These are phyloP conservation scores for Lichtheimia corymbifera DNA, from an alignment of 371 early-diverging fungal genomes.

Conservation along the genomic window DNA sequence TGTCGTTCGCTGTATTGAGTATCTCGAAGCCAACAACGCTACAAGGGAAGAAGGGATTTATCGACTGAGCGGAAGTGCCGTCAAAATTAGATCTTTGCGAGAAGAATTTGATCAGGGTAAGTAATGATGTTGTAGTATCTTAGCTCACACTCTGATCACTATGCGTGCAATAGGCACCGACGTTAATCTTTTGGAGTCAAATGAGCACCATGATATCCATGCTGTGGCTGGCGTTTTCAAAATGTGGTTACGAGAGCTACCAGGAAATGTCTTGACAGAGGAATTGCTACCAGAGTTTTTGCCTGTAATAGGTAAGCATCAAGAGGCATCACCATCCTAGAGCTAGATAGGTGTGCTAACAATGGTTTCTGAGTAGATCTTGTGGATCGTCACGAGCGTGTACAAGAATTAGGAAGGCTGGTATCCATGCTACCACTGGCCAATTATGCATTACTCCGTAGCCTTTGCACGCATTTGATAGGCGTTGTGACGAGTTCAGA, in stretches of 20 bases:
- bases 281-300: slow-evolving; percentile 65
- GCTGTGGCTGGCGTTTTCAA: slow-evolving; percentile 82
- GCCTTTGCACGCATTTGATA: slow-evolving; percentile 86
- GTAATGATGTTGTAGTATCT: neutral
- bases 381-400: slow-evolving; percentile 67
- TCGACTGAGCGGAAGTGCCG: slow-evolving; percentile 71
- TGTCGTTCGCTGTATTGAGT: slow-evolving; percentile 84
- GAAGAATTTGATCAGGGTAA: slow-evolving; percentile 61
- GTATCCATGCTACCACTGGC: slow-evolving; percentile 78
- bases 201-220: slow-evolving; percentile 67
- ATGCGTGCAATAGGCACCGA: slow-evolving; percentile 46
- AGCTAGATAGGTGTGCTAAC: neutral
- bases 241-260: slow-evolving; percentile 78
- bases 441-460: slow-evolving; percentile 89
- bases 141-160: neutral
- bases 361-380: slow-evolving; percentile 50
- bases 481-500: slow-evolving; percentile 81
- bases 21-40: slow-evolving; percentile 73
- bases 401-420: slow-evolving; percentile 77
- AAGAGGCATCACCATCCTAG: neutral
- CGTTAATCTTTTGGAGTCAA: slow-evolving; percentile 54
- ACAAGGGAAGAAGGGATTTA: slow-evolving; percentile 84
- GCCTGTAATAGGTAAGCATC: slow-evolving; percentile 44
- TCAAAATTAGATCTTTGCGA: slow-evolving; percentile 59
- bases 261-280: slow-evolving; percentile 71